phyloP scores from a whole-genome alignment of 164 flowering plant species.

The Tetracentron sinense region DNA sequence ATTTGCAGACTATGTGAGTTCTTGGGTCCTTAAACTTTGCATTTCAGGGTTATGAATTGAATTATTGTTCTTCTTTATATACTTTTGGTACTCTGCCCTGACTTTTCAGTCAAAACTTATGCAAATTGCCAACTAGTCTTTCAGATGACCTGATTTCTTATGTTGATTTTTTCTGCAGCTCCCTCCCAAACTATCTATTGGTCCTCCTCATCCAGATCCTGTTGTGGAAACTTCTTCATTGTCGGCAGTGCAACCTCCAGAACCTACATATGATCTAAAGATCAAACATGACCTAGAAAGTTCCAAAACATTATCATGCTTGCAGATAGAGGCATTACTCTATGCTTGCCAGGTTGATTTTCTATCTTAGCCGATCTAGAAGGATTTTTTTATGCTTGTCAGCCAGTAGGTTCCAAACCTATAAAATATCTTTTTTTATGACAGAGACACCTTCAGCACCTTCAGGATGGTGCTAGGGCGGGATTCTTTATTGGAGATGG shows the following conservation, averaged over 20 bases:
- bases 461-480: conserved; percentile 69
- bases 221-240: conserved; percentile 91
- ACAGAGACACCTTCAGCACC: conserved; percentile 88
- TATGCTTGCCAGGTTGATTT: conserved; percentile 86
- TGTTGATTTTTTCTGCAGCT: conserved; percentile 45
- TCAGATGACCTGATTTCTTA: conserved; percentile 3
- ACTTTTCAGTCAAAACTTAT: neutral
- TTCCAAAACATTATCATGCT: conserved; percentile 75
- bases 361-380: conserved; percentile 1
- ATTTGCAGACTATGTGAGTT: conserved; percentile 88
- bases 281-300: conserved; percentile 62
- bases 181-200: conserved; percentile 86
- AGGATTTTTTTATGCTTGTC: neutral
- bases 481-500: conserved; percentile 99
- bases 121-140: neutral
- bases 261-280: conserved; percentile 73
- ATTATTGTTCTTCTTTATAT: too few species aligned
- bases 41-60: neutral
- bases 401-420: neutral
- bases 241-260: conserved; percentile 97
- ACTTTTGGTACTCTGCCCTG: neutral
- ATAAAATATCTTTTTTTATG: neutral
- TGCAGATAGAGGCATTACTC: conserved; percentile 92
- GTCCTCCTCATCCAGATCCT: conserved; percentile 95
- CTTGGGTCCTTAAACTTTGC: conserved; percentile 1